phyloP scores from a whole-genome alignment of 2,329 filamentous ascomycete genomes.

The Podosphaera aphanis region DNA sequence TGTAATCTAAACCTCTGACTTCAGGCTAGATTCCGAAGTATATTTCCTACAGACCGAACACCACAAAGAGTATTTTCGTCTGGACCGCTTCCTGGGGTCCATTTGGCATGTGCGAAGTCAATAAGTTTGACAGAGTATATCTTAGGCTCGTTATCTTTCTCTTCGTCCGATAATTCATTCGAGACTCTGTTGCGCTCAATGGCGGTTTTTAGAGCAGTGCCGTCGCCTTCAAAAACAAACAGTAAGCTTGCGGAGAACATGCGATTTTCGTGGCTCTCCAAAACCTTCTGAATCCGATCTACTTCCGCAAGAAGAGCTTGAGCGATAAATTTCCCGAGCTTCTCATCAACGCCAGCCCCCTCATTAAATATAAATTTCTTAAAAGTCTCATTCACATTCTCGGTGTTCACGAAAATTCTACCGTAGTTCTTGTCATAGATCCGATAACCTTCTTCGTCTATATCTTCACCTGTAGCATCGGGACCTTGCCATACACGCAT shows the following conservation, averaged over 20 bases:
- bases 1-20: background rate
- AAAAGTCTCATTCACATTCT: slow-evolving; percentile 31
- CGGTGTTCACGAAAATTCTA: slow-evolving; percentile 25
- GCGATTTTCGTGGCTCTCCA: slow-evolving; percentile 32
- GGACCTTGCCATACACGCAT: slow-evolving; percentile 40
- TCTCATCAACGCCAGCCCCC: slow-evolving; percentile 32
- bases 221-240: slow-evolving; percentile 42
- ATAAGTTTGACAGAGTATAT: slow-evolving; percentile 71
- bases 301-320: slow-evolving; percentile 30
- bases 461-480: slow-evolving; percentile 27
- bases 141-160: slow-evolving; percentile 32
- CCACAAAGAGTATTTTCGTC: slow-evolving; percentile 67
- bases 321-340: slow-evolving; percentile 31
- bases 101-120: slow-evolving; percentile 84
- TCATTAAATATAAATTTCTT: slow-evolving; percentile 34
- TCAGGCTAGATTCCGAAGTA: slow-evolving; percentile 34
- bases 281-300: slow-evolving; percentile 25
- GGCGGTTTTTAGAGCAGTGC: slow-evolving; percentile 22
- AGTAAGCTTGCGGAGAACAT: slow-evolving; percentile 35
- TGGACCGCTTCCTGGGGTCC: slow-evolving; percentile 53
- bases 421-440: slow-evolving; percentile 42
- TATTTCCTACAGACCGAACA: slow-evolving; percentile 43
- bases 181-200: slow-evolving; percentile 15
- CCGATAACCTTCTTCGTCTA: slow-evolving; percentile 28
- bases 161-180: slow-evolving; percentile 15